phyloP scores from a whole-genome alignment of 441 rosid species.

The Breynia disticha region DNA sequence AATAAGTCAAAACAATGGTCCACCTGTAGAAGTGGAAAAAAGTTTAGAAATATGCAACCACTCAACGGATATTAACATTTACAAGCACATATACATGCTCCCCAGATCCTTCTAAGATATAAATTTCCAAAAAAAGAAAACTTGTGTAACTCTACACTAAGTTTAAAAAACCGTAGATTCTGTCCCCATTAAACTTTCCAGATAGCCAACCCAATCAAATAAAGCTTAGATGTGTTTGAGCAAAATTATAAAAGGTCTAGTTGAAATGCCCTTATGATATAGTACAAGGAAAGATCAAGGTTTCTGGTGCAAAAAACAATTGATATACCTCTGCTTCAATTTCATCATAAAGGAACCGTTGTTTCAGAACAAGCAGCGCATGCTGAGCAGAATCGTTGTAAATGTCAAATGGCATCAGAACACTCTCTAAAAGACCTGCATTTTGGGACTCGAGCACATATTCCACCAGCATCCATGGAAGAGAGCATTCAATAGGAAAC shows the following conservation, averaged over 20 bases:
- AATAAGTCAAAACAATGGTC: conserved; percentile 98
- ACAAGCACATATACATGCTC: not conserved
- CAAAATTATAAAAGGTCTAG: no score
- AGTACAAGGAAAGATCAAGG: no score
- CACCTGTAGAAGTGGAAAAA: conserved; percentile 46
- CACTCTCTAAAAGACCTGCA: conserved; percentile 90
- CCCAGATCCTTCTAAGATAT: no score
- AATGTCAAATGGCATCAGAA: conserved; percentile 86
- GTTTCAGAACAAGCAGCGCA: conserved; percentile 82
- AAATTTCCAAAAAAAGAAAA: no score
- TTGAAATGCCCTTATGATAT: no score
- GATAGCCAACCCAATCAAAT: not conserved
- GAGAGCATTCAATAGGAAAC: conserved; percentile 99
- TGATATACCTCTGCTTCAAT: conserved; percentile 92
- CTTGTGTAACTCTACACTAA: no score
- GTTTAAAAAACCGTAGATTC: not conserved
- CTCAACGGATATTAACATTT: not conserved
- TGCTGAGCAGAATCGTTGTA: conserved; percentile 99
- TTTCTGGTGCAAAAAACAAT: conserved; percentile 1
- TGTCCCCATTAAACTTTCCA: not conserved
- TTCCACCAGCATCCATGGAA: conserved; percentile 99
- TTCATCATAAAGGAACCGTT: conserved; percentile 98
- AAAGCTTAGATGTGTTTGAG: no score
- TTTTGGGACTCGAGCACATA: conserved; percentile 81
- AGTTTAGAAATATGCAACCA: conserved; percentile 13